phyloP scores from a whole-genome alignment of 1,139 yeast genomes.

The Lodderomyces margitis region DNA sequence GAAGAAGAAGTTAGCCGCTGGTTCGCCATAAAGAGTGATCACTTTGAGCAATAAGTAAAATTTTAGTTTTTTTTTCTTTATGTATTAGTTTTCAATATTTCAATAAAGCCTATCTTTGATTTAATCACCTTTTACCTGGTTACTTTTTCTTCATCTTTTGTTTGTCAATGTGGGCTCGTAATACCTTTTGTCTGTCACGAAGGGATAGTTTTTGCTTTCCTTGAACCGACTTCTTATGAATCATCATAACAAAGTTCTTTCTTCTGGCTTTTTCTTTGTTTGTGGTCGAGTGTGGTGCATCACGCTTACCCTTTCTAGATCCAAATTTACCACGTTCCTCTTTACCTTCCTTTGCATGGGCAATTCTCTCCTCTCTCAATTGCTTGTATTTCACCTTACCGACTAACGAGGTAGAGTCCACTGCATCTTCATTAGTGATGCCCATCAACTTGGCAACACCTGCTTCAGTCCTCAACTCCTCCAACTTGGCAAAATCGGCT shows the following conservation, averaged over 20 bases:
- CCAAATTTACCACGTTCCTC: conserved; percentile 92
- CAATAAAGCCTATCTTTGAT: too few relatives aligned
- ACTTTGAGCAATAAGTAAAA: background rate
- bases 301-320: conserved; percentile 81
- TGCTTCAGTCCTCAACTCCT: conserved; percentile 79
- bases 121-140: conserved; percentile 2
- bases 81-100: conserved; percentile 3
- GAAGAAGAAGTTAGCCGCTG: conserved; percentile 17
- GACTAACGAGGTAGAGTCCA: conserved; percentile 75
- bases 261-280: conserved; percentile 93
- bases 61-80: conserved; percentile 1
- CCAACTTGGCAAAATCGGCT: conserved; percentile 94
- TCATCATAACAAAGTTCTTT: conserved; percentile 99
- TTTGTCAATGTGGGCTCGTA: conserved; percentile 81
- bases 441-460: conserved; percentile 80
- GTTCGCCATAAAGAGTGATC: background rate
- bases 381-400: conserved; percentile 87
- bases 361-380: conserved; percentile 84
- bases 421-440: conserved; percentile 70
- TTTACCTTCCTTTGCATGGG: conserved; percentile 83
- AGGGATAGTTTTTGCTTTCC: conserved; percentile 90
- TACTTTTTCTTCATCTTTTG: conserved; percentile 77
- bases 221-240: conserved; percentile 89
- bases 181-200: conserved; percentile 83
- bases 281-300: conserved; percentile 81